phyloP scores from a whole-genome alignment of 331 rosid genomes.

The Quercus tomentella region DNA sequence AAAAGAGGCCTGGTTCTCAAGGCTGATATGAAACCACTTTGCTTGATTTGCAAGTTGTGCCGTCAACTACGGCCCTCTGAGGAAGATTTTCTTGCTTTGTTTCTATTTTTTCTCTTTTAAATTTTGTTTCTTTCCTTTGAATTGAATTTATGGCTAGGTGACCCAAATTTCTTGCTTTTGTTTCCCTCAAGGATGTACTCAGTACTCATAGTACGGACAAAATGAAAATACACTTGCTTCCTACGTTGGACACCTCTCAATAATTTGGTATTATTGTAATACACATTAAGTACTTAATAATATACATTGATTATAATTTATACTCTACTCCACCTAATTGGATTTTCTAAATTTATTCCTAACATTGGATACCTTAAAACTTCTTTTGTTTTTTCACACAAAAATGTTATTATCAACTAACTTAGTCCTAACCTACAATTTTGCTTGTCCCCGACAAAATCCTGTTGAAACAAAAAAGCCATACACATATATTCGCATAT shows the following conservation, averaged over 20 bases:
- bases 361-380: not conserved
- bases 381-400: not conserved
- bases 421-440: too few species aligned
- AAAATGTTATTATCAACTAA: too few species aligned
- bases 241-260: not conserved
- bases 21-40: slow-evolving; percentile 32
- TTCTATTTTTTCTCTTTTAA: not conserved
- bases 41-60: slow-evolving; percentile 57
- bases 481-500: too few species aligned
- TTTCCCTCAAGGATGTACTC: not conserved
- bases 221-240: not conserved
- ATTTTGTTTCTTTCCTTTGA: not conserved
- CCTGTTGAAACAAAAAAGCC: too few species aligned
- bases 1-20: slow-evolving; percentile 23
- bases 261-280: not conserved
- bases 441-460: too few species aligned
- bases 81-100: not conserved
- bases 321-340: not conserved
- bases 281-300: not conserved
- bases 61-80: not conserved
- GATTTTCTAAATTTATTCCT: not conserved
- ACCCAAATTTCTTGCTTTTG: not conserved
- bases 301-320: not conserved
- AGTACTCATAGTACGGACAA: not conserved
- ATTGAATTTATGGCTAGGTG: not conserved